Conservation (phyloP, 2,329 filamentous ascomycete species). For the Colletotrichum agaves region DNA sequence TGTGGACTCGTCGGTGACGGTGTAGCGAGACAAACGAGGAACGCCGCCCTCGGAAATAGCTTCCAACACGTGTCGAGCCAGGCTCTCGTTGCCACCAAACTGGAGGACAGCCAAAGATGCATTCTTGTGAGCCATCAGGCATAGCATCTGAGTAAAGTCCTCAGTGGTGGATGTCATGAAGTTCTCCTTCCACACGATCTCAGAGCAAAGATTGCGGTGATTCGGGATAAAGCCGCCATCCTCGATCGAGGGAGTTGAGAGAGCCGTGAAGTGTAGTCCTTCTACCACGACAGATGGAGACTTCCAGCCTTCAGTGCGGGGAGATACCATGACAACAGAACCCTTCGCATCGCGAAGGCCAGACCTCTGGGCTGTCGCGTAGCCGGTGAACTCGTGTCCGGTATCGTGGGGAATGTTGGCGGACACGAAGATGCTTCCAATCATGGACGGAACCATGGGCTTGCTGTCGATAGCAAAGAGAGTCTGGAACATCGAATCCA, state of each 20-base stretch:
- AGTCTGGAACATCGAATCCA: conserved; percentile 67
- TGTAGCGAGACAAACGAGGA: conserved; percentile 49
- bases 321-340: conserved; percentile 52
- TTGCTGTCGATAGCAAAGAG: conserved; percentile 57
- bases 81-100: conserved; percentile 44
- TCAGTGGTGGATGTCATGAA: conserved; percentile 41
- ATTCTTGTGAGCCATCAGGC: conserved; percentile 52
- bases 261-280: conserved; percentile 55
- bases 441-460: conserved; percentile 61
- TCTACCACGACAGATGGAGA: conserved; percentile 55
- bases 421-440: conserved; percentile 59
- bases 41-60: conserved; percentile 42
- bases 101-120: conserved; percentile 53
- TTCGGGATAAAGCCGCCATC: conserved; percentile 56
- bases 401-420: conserved; percentile 47
- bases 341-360: conserved; percentile 54
- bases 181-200: conserved; percentile 60
- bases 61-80: conserved; percentile 43
- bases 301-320: conserved; percentile 45
- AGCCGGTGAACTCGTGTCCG: conserved; percentile 53
- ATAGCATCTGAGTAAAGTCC: conserved; percentile 44
- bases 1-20: conserved; percentile 41
- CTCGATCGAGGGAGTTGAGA: conserved; percentile 44
- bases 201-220: conserved; percentile 59
- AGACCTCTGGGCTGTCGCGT: conserved; percentile 50